Conservation (phyloP, 768 basidiomycete genomes). For the Suillus occidentalis region DNA sequence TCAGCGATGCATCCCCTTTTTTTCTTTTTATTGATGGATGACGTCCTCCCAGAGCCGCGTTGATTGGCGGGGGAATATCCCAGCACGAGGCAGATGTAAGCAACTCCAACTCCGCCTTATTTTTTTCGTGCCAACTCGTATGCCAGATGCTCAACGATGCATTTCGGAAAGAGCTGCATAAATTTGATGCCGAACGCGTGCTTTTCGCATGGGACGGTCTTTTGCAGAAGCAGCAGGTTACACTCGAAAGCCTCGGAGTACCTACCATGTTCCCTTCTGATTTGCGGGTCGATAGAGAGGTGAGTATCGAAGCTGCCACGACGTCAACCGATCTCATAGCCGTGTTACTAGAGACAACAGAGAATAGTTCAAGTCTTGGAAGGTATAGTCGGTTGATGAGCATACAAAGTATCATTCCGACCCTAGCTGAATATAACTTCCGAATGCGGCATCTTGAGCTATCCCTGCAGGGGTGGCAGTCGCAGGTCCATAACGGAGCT, state of each 20-base stretch:
- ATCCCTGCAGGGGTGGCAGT: background rate
- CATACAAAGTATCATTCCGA: background rate
- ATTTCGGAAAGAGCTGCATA: slow-evolving; percentile 62
- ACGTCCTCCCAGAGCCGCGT: slow-evolving; percentile 49
- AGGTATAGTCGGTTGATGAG: slow-evolving; percentile 39
- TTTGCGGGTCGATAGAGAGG: slow-evolving; percentile 54
- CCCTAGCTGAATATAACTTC: background rate
- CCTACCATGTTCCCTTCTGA: slow-evolving; percentile 70
- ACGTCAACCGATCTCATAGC: slow-evolving; percentile 5
- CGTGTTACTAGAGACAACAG: slow-evolving; percentile 56
- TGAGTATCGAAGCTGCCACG: slow-evolving; percentile 29
- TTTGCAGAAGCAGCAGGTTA: slow-evolving; percentile 65
- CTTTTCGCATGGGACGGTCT: slow-evolving; percentile 78
- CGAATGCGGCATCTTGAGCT: background rate
- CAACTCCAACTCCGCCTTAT: background rate
- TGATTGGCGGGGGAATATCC: slow-evolving; percentile 65
- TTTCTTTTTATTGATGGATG: slow-evolving; percentile 2
- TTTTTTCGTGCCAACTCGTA: slow-evolving; percentile 2
- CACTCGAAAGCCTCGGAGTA: slow-evolving; percentile 58
- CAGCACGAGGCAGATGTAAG: slow-evolving; percentile 55
- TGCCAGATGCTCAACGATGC: slow-evolving; percentile 48
- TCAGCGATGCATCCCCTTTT: background rate
- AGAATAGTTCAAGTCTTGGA: slow-evolving; percentile 69
- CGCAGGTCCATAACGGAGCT: background rate
- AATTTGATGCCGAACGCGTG: slow-evolving; percentile 69